A percentile compares a stretch with the other conserved stretches of the same genome.
Conservation (phyloP, 805 yeast species). For the Wickerhamiella hasegawae region DNA sequence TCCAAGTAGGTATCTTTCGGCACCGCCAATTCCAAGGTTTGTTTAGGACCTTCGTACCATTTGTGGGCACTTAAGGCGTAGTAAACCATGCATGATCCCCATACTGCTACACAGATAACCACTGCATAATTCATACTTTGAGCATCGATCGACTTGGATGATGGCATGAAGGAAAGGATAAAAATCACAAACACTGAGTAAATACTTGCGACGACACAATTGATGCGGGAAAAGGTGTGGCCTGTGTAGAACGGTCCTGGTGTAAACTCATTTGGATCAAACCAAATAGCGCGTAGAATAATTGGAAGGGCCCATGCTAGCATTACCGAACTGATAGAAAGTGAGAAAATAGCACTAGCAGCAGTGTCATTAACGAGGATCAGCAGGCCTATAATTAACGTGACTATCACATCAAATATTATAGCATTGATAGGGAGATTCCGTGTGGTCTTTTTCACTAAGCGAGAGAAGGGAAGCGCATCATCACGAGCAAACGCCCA, state of each 20-base stretch:
- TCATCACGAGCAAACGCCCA: constrained; percentile 56
- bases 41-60: constrained; percentile 36
- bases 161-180: constrained; percentile 34
- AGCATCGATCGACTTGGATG: constrained; percentile 49
- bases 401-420: constrained; percentile 36
- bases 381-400: constrained; percentile 35
- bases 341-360: constrained; percentile 49
- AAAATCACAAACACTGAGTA: constrained; percentile 33
- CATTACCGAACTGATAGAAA: constrained; percentile 48
- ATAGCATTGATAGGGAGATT: constrained; percentile 46
- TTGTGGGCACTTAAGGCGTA: constrained; percentile 35
- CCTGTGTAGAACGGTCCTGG: constrained; percentile 45
- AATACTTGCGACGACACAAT: constrained; percentile 28
- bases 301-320: constrained; percentile 50
- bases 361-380: constrained; percentile 48
- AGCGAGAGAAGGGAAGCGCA: constrained; percentile 40
- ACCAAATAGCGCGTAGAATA: constrained; percentile 34
- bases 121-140: constrained; percentile 52
- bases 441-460: constrained; percentile 23
- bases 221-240: constrained; percentile 25
- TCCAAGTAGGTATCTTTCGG: too few relatives aligned
- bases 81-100: constrained; percentile 37
- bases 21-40: constrained; percentile 1
- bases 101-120: constrained; percentile 32
- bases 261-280: constrained; percentile 36